Conservation (phyloP, 2,329 filamentous ascomycete species). For the Lojkania enalia region DNA sequence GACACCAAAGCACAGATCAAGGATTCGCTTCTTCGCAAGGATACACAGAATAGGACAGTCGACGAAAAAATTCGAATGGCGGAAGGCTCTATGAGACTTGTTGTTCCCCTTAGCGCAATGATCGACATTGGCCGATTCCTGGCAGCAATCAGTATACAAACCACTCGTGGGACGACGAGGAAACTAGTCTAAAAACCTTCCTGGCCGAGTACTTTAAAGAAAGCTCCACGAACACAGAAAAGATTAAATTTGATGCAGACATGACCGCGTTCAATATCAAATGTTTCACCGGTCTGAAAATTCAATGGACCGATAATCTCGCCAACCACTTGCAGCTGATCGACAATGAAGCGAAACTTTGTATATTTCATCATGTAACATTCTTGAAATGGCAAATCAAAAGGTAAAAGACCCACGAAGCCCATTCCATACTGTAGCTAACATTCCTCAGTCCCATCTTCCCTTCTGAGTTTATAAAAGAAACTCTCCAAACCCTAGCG, state of each 20-base stretch:
- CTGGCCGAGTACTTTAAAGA: neutral
- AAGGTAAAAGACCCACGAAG: slow-evolving; percentile 11
- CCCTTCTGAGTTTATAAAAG: slow-evolving; percentile 32
- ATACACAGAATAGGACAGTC: neutral
- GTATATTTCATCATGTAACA: slow-evolving; percentile 46
- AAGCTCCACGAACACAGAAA: neutral
- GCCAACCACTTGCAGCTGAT: slow-evolving; percentile 44
- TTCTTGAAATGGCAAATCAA: slow-evolving; percentile 41
- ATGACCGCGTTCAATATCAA: slow-evolving; percentile 12
- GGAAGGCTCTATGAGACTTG: slow-evolving; percentile 6
- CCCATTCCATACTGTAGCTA: neutral
- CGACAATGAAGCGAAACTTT: slow-evolving; percentile 41
- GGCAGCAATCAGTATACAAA: neutral
- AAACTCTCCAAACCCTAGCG: slow-evolving; percentile 41
- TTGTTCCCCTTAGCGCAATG: slow-evolving; percentile 4
- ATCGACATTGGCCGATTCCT: slow-evolving; percentile 2
- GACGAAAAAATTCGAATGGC: slow-evolving; percentile 2
- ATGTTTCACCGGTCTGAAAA: slow-evolving; percentile 42
- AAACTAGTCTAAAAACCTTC: neutral
- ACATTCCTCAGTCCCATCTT: slow-evolving; percentile 23
- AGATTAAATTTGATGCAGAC: neutral
- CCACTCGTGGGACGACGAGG: neutral
- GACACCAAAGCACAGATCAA: neutral
- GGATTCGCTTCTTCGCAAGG: neutral
- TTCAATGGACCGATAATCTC: slow-evolving; percentile 46